These are phyloP conservation scores for baker's yeast (Saccharomyces cerevisiae) DNA, from an alignment of 805 yeast species.

Conservation along the genomic window DNA sequence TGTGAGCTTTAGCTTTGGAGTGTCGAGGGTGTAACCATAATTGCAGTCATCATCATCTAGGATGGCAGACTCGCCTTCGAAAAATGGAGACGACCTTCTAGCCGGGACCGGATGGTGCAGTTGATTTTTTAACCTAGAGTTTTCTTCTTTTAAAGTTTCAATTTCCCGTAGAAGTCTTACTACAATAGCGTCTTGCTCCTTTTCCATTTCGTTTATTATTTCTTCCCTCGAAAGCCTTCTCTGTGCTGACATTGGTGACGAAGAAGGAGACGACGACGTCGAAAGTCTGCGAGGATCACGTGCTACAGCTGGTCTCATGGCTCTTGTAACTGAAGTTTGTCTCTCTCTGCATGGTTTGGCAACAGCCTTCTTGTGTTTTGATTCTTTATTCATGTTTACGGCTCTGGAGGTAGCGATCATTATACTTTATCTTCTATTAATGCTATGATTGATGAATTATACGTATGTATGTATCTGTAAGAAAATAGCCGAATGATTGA, in stretches of 20 bases:
- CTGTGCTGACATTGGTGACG: background rate
- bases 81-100: background rate
- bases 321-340: background rate
- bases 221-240: constrained; percentile 34
- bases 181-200: constrained; percentile 58
- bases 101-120: constrained; percentile 2
- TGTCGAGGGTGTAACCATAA: background rate
- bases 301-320: background rate
- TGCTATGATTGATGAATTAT: background rate
- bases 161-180: constrained; percentile 47
- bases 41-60: background rate
- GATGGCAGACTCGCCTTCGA: background rate
- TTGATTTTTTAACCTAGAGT: constrained; percentile 30
- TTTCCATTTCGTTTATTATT: constrained; percentile 51
- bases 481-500: background rate
- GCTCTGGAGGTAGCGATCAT: background rate
- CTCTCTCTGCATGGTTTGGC: background rate
- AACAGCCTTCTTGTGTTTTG: background rate
- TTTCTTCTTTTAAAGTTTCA: constrained; percentile 40
- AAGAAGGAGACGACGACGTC: background rate
- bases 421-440: background rate
- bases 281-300: background rate
- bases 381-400: background rate
- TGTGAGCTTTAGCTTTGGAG: background rate
- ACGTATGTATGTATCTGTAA: background rate